A percentile compares a stretch with the other conserved stretches of the same genome.
These are phyloP conservation scores for Venturia carpophila DNA, from an alignment of 2,329 filamentous ascomycete species.

Conservation along the genomic window DNA sequence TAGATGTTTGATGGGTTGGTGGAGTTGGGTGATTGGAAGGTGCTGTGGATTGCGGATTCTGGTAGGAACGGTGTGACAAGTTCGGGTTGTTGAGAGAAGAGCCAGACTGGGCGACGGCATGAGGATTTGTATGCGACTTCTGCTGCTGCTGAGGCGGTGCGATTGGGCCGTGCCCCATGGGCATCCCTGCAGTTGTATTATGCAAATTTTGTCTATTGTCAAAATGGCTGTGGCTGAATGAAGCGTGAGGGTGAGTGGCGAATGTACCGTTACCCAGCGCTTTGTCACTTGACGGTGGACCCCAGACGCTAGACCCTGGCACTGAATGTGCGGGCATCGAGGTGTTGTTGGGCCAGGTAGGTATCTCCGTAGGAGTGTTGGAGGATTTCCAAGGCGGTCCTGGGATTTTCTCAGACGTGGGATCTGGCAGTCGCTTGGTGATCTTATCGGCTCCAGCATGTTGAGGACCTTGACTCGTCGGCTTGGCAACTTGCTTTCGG, in stretches of 20 bases:
- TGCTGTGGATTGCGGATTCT: not conserved
- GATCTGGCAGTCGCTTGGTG: slow-evolving; percentile 4
- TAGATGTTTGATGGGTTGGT: not conserved
- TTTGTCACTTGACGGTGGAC: slow-evolving; percentile 16
- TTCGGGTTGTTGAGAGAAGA: not conserved
- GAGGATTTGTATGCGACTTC: not conserved
- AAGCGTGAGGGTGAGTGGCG: slow-evolving; percentile 4
- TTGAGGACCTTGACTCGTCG: slow-evolving; percentile 3
- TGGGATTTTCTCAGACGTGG: slow-evolving; percentile 3
- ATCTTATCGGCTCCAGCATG: not conserved
- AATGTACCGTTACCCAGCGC: slow-evolving; percentile 20
- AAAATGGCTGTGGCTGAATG: slow-evolving; percentile 15
- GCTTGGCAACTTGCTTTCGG: slow-evolving; percentile 3
- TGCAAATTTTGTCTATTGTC: slow-evolving; percentile 10
- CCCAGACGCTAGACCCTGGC: slow-evolving; percentile 17
- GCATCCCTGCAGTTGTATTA: slow-evolving; percentile 2
- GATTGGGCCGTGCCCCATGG: slow-evolving; percentile 14
- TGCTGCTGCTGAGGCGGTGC: slow-evolving; percentile 10
- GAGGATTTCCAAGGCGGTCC: slow-evolving; percentile 9
- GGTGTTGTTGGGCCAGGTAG: slow-evolving; percentile 15
- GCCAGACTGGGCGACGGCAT: not conserved
- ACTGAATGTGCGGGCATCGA: slow-evolving; percentile 14
- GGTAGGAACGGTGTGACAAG: not conserved
- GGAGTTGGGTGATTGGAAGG: not conserved
- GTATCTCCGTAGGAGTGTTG: slow-evolving; percentile 6